Base-by-base conservation (phyloP, 257 asterid genomes). In the Fraxinus cuspidata region DNA sequence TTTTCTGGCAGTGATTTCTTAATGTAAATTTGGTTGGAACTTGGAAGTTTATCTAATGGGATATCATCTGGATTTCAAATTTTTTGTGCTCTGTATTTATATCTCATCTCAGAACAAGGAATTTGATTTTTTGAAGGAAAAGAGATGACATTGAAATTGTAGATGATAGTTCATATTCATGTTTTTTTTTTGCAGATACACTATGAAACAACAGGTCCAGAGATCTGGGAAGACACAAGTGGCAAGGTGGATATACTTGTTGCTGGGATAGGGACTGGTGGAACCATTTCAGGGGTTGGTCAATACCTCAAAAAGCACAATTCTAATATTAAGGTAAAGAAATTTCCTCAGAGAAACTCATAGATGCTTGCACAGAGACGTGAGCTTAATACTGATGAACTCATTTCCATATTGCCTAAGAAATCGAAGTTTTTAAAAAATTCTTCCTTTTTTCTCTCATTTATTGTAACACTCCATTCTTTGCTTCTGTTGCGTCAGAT, bases 181-280 rank as follows among this genome's bases (percentile, higher is more conserved):
- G 7, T 35, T 34, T 67, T 69, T 67, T 69, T 69, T 79, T n/a
- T 70, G 84, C 83, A 96, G 99, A 79, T 96, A 82, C 99, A 96
- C 85, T 96, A 85, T 80, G 98, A 96, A 88, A 93, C 97, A 82
- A 96, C 99, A 44, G 97, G 99, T 77, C 99, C 99, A 19, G 99
- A 93, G 91, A 96, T 96, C 75, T 96, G 99, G 99, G 99, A 96
- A 74, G 98, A 96, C 84, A 90, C 99, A 27, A 92, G 83, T 74
- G 99, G 99, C 81, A 90, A 89, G 85, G 91, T 93, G 79, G 99
- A 93, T 88, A 93, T 96, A 82, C 83, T 96, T 82, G 96, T 96
- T 85, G 98, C 99, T 23, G 98, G 99, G 74, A 93, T 96, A 80
- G 98, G 99, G 56, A 96, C 99, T 74, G 98, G 99, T 71, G 98